phyloP scores from a whole-genome alignment of 495 filamentous ascomycete species.

The Aspergillus ostianus region DNA sequence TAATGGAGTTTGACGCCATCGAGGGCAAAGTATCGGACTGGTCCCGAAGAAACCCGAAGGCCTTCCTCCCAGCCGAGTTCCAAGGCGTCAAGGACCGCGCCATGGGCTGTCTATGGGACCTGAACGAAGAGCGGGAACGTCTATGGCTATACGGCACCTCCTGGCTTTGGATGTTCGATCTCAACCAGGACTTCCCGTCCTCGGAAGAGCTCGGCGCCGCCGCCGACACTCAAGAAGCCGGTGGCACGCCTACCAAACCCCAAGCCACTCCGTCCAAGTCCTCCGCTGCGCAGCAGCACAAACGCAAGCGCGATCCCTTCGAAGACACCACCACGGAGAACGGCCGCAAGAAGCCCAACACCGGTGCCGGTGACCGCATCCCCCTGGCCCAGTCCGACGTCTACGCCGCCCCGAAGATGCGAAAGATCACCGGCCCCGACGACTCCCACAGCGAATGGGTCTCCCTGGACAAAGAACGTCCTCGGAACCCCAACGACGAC shows the following conservation, averaged over 20 bases:
- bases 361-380: slow-evolving; percentile 62
- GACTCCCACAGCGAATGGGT: slow-evolving; percentile 43
- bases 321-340: slow-evolving; percentile 30
- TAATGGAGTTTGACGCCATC: slow-evolving; percentile 74
- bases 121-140: slow-evolving; percentile 52
- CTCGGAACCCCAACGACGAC: slow-evolving; percentile 49
- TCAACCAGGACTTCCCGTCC: slow-evolving; percentile 65
- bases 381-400: slow-evolving; percentile 52
- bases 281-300: slow-evolving; percentile 14
- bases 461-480: slow-evolving; percentile 43
- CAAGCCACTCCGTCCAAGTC: slow-evolving; percentile 20
- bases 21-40: slow-evolving; percentile 75
- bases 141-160: slow-evolving; percentile 83
- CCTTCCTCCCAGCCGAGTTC: slow-evolving; percentile 71
- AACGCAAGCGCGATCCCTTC: slow-evolving; percentile 44
- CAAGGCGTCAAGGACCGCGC: slow-evolving; percentile 67
- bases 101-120: slow-evolving; percentile 85
- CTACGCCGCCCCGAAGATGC: slow-evolving; percentile 60
- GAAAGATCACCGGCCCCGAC: slow-evolving; percentile 41
- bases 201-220: slow-evolving; percentile 27
- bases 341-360: slow-evolving; percentile 40
- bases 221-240: slow-evolving; percentile 24
- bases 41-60: slow-evolving; percentile 78
- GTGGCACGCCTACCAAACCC: slow-evolving; percentile 19
- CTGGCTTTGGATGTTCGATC: slow-evolving; percentile 93